These are phyloP conservation scores for Aspergillus asperescens DNA, from an alignment of 495 filamentous ascomycete genomes.

Conservation along the genomic window DNA sequence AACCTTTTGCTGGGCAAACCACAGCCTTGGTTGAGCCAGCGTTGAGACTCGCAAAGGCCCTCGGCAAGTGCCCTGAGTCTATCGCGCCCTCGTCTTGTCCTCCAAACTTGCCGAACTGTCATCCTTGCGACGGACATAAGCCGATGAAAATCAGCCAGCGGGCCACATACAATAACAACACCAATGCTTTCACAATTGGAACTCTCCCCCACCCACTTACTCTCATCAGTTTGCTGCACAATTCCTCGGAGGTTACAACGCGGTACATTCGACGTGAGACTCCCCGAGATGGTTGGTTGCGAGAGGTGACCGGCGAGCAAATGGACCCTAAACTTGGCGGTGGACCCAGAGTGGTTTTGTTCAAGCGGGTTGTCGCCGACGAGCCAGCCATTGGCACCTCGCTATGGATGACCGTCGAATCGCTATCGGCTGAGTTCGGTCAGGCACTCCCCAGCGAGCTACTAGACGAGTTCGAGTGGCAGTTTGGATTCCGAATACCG, in stretches of 20 bases:
- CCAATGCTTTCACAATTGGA: conserved; percentile 70
- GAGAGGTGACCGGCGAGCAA: conserved; percentile 62
- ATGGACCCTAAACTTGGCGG: conserved; percentile 55
- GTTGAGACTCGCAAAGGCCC: conserved; percentile 60
- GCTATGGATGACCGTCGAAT: conserved; percentile 80
- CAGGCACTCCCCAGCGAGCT: conserved; percentile 38
- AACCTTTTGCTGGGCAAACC: conserved; percentile 67
- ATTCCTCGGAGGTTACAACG: conserved; percentile 51
- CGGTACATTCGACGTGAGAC: conserved; percentile 70
- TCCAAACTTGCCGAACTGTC: conserved; percentile 69
- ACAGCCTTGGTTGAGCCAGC: conserved; percentile 66
- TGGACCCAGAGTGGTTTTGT: conserved; percentile 58
- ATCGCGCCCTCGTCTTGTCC: conserved; percentile 78
- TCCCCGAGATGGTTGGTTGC: conserved; percentile 75
- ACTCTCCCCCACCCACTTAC: conserved; percentile 90
- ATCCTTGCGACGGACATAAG: conserved; percentile 57
- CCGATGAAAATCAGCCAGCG: conserved; percentile 55
- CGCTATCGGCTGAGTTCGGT: conserved; percentile 38
- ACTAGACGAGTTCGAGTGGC: conserved; percentile 71
- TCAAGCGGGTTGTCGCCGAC: conserved; percentile 79
- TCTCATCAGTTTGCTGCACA: conserved; percentile 54
- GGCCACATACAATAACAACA: conserved; percentile 53
- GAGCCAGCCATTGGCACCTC: conserved; percentile 53
- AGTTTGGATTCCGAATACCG: conserved; percentile 80
- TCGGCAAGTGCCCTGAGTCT: conserved; percentile 65